Conservation (phyloP, 108 stramenopile species). For the Cyclotella baltica region DNA sequence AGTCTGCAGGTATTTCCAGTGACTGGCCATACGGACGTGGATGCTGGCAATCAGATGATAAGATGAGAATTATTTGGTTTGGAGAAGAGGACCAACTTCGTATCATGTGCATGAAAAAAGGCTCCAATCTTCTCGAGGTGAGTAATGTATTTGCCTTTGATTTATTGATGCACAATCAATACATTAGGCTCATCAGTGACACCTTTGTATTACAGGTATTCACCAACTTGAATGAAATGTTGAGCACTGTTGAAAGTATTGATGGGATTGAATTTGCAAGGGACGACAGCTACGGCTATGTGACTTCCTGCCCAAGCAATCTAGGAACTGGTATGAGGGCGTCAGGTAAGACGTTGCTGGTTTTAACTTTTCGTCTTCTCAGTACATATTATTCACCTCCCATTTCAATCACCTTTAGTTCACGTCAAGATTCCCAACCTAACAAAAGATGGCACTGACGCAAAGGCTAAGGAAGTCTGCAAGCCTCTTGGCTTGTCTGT, state of each 20-base stretch:
- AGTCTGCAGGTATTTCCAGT: too few relatives aligned
- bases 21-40: slow-evolving; percentile 74
- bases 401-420: too few relatives aligned
- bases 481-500: slow-evolving; percentile 73
- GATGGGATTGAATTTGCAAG: slow-evolving; percentile 64
- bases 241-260: slow-evolving; percentile 53
- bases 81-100: slow-evolving; percentile 76
- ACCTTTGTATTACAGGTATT: slow-evolving; percentile 56
- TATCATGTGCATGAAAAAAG: slow-evolving; percentile 77
- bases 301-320: slow-evolving; percentile 80
- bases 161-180: too few relatives aligned
- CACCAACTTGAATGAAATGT: slow-evolving; percentile 57
- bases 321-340: slow-evolving; percentile 85
- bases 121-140: slow-evolving; percentile 58
- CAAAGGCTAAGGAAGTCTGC: slow-evolving; percentile 67
- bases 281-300: slow-evolving; percentile 63
- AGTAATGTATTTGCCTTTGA: neutral
- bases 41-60: slow-evolving; percentile 71
- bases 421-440: slow-evolving; percentile 82
- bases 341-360: too few relatives aligned
- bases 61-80: slow-evolving; percentile 69
- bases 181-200: too few relatives aligned
- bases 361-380: too few relatives aligned
- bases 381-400: too few relatives aligned
- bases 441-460: slow-evolving; percentile 63